A percentile compares a stretch with the other conserved stretches of the same genome.
Conservation (phyloP, 108 stramenopile genomes). For the Nitzschia sp. region DNA sequence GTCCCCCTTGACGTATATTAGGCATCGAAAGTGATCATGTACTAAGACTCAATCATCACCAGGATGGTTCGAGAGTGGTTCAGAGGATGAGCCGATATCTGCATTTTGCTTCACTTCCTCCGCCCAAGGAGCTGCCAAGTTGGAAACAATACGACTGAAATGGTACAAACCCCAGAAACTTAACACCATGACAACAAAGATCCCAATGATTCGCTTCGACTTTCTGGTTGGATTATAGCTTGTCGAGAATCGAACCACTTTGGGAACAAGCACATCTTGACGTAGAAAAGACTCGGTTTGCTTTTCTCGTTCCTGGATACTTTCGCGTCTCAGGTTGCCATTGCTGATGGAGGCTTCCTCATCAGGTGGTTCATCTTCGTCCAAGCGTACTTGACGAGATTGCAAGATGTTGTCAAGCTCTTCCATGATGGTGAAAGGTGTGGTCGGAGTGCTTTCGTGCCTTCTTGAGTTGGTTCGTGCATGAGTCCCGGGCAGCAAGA, state of each 20-base stretch:
- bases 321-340: not conserved
- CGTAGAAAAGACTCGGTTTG: constrained; percentile 14
- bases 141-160: constrained; percentile 10
- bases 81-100: no score
- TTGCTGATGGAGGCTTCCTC: not conserved
- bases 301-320: constrained; percentile 5
- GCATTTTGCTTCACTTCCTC: constrained; percentile 1
- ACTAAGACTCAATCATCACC: no score
- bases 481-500: no score
- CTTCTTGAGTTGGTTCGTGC: no score
- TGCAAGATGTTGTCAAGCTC: constrained; percentile 11
- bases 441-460: no score
- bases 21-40: no score
- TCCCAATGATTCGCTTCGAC: not conserved
- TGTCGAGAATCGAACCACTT: constrained; percentile 16
- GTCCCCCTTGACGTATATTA: no score
- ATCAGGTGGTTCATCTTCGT: not conserved
- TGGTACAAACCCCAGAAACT: constrained; percentile 12
- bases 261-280: constrained; percentile 13
- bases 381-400: not conserved
- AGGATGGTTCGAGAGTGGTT: no score
- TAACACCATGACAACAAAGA: not conserved
- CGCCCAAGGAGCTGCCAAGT: not conserved
- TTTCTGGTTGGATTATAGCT: not conserved
- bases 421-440: not conserved